Evolutionary conservation across 2,329 filamentous ascomycete species (phyloP), one percentile per base, ranked within the genome.

Genomic region (Aquanectria penicillioides): DNA sequence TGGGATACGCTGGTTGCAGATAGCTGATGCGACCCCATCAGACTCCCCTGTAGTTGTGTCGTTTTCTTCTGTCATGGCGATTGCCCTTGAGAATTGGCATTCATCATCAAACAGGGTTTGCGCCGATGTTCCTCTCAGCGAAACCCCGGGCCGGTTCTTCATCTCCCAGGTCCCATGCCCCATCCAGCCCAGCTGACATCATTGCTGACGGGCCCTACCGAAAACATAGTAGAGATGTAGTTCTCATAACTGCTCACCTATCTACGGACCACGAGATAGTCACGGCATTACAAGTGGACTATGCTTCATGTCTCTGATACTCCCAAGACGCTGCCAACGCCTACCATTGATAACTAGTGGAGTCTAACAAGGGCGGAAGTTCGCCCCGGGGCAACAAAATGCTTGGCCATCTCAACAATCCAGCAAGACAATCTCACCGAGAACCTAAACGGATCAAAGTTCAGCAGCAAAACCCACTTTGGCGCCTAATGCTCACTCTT

Each of bases 361-460:
- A 18, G 34, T 28, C 17, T 12, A 29, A 29, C 12, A 25, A 17
- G 8, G 26, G 26, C 13, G 7, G 23, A 18, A 26, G 26, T 23
- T 41, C 26, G 18, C 46, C 38, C 46, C 7, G 26, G 40, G 26
- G 55, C 41, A 52, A 37, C 23, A 38, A n/a, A n/a, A n/a, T 57
- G 58, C 28, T 41, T 50, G 15, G 33, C 31, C 25, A 11, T 23
- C 59, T 59, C 62, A 61, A 65, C 49, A 63, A 66, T 58, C 43
- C 46, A 20, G 34, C 38, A 41, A 25, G 26, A 11, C 40, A 56
- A 34, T 57, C 50, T 66, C 48, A 40, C 64, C 54, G 56, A 66
- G 49, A 61, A 51, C 43, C 47, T 52, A 56, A 63, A 43, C n/a
- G 47, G 26, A 68, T 41, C 67, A 69, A 69, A 62, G 67, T 69